Base-by-base conservation (phyloP, 2,329 filamentous ascomycete species). In the Fusarium proliferatum region DNA sequence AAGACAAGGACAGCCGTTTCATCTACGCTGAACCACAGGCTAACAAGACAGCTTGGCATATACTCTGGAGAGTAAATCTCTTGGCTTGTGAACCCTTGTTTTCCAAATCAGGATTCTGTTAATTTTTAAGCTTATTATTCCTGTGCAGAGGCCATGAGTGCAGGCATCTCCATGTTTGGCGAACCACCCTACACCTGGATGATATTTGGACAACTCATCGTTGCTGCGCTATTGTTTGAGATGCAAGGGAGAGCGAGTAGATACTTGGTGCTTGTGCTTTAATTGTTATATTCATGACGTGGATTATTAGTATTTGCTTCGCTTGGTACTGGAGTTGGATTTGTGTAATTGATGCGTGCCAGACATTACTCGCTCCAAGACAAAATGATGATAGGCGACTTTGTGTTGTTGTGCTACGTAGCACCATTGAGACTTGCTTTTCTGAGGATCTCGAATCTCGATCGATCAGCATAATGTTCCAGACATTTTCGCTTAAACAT, bases 111-210 rank as follows among this genome's bases (percentile, higher is more conserved):
- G 38, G 45, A 51, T 61, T 61, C 36, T 36, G 13, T 30, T 63
- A 28, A 38, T 48, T 60, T 52, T 46, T 61, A 63, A 63, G 61
- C 61, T 63, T 63, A 63, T 36, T 39, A 21, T 34, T 48, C 26
- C 26, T 46, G n/a, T 53, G 36, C 28, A 41, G 33, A 52, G 33
- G 3, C 28, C 19, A 10, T 12, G 33, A 28, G 16, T 26, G 15
- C 49, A 57, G 49, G 39, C 59, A 58, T 58, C 23, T 63, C 34
- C 53, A 63, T 63, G 26, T 21, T 23, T 26, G 21, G 1, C 28
- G 61, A 60, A 46, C 60, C 61, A 64, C 61, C 61, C 61, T 64
- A 62, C 21, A 63, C 28, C n/a, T n/a, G 41, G 21, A 21, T 33
- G 15, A 26, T 19, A n/a, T 23, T n/a, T 15, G 13, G 3, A 46